Evolutionary conservation across 2,329 filamentous ascomycete species (phyloP), one percentile per base, ranked within the genome.

Genomic region (Harringtonia lauricola): DNA sequence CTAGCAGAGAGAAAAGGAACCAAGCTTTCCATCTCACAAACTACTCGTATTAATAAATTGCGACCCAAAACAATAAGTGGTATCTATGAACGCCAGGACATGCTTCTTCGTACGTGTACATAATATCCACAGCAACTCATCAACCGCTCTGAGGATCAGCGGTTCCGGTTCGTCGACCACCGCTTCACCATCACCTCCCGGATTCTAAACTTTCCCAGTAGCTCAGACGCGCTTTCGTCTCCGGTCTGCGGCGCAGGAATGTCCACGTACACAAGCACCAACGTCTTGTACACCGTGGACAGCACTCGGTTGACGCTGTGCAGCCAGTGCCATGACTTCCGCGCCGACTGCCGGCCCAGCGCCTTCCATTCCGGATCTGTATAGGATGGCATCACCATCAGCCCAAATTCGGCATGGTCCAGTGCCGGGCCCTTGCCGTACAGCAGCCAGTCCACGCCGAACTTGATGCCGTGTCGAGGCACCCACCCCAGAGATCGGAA

Each of bases 401-500:
- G 66, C 1, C 86, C 89, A 57, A 95, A 98, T 57, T 96, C 88
- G 19, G 92, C 92, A 58, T 98, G 92, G 19, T 87, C 81, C 60
- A 98, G 96, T 0, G 92, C 90, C 0, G 92, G 92, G 0, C 92
- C 92, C 18, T 88, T 82, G 45, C 87, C 81, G 64, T 98, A 98
- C 8, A 98, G 74, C n/a, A 98, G 68, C 68, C 86, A 95, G 61
- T 98, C 92, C 10, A 88, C 85, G 19, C 86, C 86, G 54, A 98
- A 98, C 58, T 98, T 98, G 59, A 94, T 81, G 30, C 92, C 94
- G 6, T 85, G 80, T 14, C 94, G 82, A 1, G 94, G 83, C 1
- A 95, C 86, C 90, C 92, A 98, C 21, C 92, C 92, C 0, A 96
- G 71, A 1, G 88, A 94, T 31, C 92, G 83, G 65, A 95, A 98